phyloP scores from a whole-genome alignment of 108 stramenopile genomes.

The Nannochloropsis gaditana region DNA sequence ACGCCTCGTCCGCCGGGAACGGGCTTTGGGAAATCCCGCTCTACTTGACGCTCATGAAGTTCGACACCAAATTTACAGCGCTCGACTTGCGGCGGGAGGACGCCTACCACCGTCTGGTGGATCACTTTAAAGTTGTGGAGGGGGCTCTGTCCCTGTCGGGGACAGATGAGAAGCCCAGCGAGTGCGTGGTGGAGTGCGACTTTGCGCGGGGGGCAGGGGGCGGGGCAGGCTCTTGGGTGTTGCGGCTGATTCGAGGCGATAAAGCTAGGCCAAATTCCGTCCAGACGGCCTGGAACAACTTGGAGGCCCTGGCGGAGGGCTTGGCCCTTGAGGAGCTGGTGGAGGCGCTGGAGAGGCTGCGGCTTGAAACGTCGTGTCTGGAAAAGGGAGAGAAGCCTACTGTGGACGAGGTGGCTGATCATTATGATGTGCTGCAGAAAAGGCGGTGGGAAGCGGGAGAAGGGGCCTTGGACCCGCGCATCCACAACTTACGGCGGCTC shows the following conservation, averaged over 20 bases:
- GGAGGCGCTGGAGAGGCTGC: not conserved
- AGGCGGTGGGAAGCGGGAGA: conserved; percentile 1
- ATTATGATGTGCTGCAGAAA: not conserved
- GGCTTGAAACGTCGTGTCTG: not conserved
- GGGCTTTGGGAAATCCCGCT: not conserved
- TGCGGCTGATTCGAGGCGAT: not conserved
- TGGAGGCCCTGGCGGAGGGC: conserved; percentile 30
- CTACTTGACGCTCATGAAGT: not conserved
- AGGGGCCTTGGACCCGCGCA: not conserved
- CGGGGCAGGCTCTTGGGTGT: conserved; percentile 20
- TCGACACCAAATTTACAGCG: conserved; percentile 17
- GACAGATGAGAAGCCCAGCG: not conserved
- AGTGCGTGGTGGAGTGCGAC: conserved; percentile 29
- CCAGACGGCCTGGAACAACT: conserved; percentile 25
- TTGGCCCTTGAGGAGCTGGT: conserved; percentile 18
- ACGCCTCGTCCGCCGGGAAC: not conserved
- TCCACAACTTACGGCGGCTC: conserved; percentile 31
- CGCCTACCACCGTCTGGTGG: not conserved
- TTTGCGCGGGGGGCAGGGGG: not conserved
- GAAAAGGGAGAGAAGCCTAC: not conserved
- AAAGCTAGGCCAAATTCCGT: conserved; percentile 26
- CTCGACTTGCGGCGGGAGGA: not conserved
- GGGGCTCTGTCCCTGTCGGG: not conserved
- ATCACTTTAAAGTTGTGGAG: not conserved
- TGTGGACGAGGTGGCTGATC: not conserved